Evolutionary conservation across 129 eudicot species (phyloP).

Genomic region (Smallanthus sonchifolius): DNA sequence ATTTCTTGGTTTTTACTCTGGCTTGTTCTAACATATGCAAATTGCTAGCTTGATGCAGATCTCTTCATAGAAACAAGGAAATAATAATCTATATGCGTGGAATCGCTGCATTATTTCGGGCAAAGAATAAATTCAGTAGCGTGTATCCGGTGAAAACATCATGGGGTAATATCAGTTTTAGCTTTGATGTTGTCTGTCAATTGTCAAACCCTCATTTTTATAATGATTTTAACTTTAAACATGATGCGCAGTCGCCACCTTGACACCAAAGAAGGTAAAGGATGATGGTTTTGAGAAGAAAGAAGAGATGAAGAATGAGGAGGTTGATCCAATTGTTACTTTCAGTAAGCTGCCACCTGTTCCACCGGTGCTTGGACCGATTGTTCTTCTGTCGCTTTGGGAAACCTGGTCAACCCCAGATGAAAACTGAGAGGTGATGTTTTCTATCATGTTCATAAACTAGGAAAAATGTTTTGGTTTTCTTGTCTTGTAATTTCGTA

Average conservation of each 20-base stretch:
- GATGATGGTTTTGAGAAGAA: slow-evolving; percentile 41
- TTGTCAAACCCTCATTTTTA: neutral
- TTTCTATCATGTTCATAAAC: neutral
- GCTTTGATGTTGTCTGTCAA: neutral
- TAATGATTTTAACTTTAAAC: slow-evolving; percentile 6
- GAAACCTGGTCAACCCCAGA: slow-evolving; percentile 56
- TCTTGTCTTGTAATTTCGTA: slow-evolving; percentile 16
- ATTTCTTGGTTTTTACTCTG: neutral
- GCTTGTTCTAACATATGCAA: neutral
- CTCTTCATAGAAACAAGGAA: neutral
- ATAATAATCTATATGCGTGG: slow-evolving; percentile 34
- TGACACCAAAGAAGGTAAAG: slow-evolving; percentile 52
- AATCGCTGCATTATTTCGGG: slow-evolving; percentile 22
- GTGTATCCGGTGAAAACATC: slow-evolving; percentile 30
- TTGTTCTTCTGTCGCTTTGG: slow-evolving; percentile 59
- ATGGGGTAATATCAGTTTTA: slow-evolving; percentile 48
- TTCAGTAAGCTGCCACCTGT: slow-evolving; percentile 82
- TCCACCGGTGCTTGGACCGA: slow-evolving; percentile 68
- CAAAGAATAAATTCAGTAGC: slow-evolving; percentile 27
- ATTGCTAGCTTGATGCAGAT: slow-evolving; percentile 7
- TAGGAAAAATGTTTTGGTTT: slow-evolving; percentile 2
- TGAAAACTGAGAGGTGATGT: slow-evolving; percentile 45
- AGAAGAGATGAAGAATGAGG: slow-evolving; percentile 34
- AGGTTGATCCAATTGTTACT: slow-evolving; percentile 54
- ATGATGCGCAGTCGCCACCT: slow-evolving; percentile 35